Percentiles rank a stretch among this genome's conserved stretches.
Conservation (phyloP, 2,329 filamentous ascomycete genomes). For the Aspergillus sp. region DNA sequence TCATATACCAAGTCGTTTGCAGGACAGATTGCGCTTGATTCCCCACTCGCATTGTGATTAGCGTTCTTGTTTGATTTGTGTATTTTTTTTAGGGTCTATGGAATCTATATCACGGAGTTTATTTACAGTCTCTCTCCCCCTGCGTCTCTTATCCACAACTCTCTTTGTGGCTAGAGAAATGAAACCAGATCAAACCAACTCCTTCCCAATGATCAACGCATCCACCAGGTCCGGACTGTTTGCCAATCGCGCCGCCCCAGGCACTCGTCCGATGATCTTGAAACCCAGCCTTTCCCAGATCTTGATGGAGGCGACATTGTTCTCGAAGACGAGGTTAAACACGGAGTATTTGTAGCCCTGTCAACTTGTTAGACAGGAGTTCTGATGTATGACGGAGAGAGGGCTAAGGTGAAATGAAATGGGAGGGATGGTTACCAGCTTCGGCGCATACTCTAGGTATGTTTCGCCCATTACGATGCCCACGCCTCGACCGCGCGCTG, state of each 20-base stretch:
- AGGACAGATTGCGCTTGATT: conserved; percentile 19
- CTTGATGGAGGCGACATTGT: conserved; percentile 38
- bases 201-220: conserved; percentile 39
- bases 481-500: conserved; percentile 34
- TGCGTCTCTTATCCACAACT: not conserved
- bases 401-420: not conserved
- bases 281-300: conserved; percentile 43
- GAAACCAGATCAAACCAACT: conserved; percentile 20
- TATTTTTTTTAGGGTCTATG: conserved; percentile 1
- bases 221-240: conserved; percentile 40
- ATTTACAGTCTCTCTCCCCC: not conserved
- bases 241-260: conserved; percentile 33
- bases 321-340: conserved; percentile 42
- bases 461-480: conserved; percentile 37
- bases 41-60: conserved; percentile 19
- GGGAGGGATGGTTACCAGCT: conserved; percentile 27
- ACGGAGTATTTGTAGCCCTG: conserved; percentile 44
- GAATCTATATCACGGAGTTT: not conserved
- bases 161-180: not conserved
- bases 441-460: conserved; percentile 38
- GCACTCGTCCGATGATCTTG: conserved; percentile 37
- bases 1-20: conserved; percentile 19
- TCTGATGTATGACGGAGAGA: too few species aligned
- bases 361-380: not conserved
- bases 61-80: conserved; percentile 2